Base-by-base conservation (phyloP, 768 basidiomycete species). In the Tylopilus intermedius region DNA sequence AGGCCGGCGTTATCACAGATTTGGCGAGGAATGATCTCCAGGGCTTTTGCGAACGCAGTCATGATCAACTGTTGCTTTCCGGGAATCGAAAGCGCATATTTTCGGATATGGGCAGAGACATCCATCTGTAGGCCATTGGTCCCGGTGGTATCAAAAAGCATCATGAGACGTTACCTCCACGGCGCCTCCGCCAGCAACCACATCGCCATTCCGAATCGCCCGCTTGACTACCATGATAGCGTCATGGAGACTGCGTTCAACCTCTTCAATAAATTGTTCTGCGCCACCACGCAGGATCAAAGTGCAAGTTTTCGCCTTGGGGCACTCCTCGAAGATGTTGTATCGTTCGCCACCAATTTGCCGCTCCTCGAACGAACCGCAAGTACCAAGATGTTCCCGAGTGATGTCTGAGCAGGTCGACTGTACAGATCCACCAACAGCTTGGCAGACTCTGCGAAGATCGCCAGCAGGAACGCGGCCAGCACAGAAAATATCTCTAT, bases 151-250 rank as follows among this genome's bases (percentile, higher is more conserved):
- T 35, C 49, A 32, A 41, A 14, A 43, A 50, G 24, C 18, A 47
- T 35, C 4, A 40, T 29, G 33, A 51, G 49, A 43, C 61, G 70
- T 58, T 65, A 94, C 94, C 83, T 98, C 96, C 50, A 90, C 87
- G 13, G 96, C 96, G 56, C 96, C 96, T 45, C 96, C 96, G 33
- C 96, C 96, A 9, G 96, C 96, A 33, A 99, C 96, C 47, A 99
- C 86, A 50, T 95, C 90, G 39, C 91, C 93, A 66, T 94, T 98
- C 66, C 86, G 87, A 61, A 99, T 86, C 4, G 96, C 94, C 48
- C 96, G 80, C 72, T 96, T 96, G 41, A 99, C 96, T n/a, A 99
- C 94, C 94, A 98, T 98, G 63, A 98, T 92, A 2, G 95, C 94
- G 66, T 99, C 96, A 65, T 99, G 95, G 60, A 99, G 72, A 81